Base-by-base conservation (phyloP, 495 filamentous ascomycete genomes). In the Neurospora africana region DNA sequence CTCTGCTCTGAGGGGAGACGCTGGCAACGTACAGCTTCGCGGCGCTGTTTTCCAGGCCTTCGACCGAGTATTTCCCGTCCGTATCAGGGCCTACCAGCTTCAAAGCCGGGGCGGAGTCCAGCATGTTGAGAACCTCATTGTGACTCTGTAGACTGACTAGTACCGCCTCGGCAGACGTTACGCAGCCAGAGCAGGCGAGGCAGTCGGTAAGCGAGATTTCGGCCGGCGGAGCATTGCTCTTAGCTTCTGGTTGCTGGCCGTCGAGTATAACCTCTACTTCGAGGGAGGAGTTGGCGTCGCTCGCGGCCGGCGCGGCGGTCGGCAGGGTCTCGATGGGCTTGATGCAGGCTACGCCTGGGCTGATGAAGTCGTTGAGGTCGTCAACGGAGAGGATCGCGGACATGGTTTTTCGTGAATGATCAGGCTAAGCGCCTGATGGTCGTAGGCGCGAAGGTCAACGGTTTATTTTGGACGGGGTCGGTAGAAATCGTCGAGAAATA, bases 321-420 rank as follows among this genome's bases (percentile, higher is more conserved):
- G 94, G 95, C 15, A 98, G 87, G 1, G 92, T 93, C 80, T 99
- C 95, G 75, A 99, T 88, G 23, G 95, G 95, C 78, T 99, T 99
- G 81, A 99, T 98, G 82, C 95, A 99, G 41, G 95, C 95, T 72
- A 99, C 93, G 41, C 95, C 95, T 8, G 95, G 95, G 38, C 91
- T 94, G 78, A 99, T 99, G 84, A 99, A 99, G 85, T 99, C 95
- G 84, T 99, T 99, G 73, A 99, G 85, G 81, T 97, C 93, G 83
- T 98, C 94, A 73, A 91, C 92, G 69, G 94, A 98, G 72, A 99
- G 90, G 74, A 99, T 98, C 36, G 95, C 95, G 74, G 91, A 95
- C 95, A 98, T 98, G 72, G 79, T 86, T 53, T 10, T 53, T 53
- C 30, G 13, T 33, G 5, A 2, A 58, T 58, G 21, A 27, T 27